A percentile compares a stretch with the other conserved stretches of the same genome.
These are phyloP conservation scores for Amanita pseudoporphyria DNA, from an alignment of 768 basidiomycete genomes.

Conservation along the genomic window DNA sequence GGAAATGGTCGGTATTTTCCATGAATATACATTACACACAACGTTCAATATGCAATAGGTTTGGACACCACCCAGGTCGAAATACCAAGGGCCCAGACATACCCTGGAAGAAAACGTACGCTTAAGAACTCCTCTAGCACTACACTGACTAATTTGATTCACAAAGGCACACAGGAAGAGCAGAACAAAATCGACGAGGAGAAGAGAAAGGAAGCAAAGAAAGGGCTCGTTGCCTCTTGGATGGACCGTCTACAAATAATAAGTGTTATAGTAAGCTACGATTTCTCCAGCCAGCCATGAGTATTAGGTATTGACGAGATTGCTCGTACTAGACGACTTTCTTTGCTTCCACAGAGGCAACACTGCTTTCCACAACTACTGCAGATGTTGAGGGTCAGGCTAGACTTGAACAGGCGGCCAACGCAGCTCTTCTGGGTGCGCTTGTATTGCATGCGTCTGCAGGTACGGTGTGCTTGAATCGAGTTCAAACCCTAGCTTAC, in stretches of 20 bases:
- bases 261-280: conserved; percentile 29
- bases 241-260: conserved; percentile 54
- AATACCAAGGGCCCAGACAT: too few species aligned
- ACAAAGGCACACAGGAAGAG: conserved; percentile 29
- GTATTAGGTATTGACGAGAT: neutral
- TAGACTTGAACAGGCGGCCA: conserved; percentile 24
- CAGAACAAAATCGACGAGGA: conserved; percentile 40
- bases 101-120: neutral
- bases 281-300: neutral
- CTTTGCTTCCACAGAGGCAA: conserved; percentile 50
- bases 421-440: conserved; percentile 40
- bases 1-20: too few species aligned
- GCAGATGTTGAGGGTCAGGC: conserved; percentile 15
- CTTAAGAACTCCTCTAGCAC: neutral
- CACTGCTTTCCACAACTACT: conserved; percentile 36
- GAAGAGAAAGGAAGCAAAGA: conserved; percentile 33
- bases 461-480: conserved; percentile 20
- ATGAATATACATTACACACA: too few species aligned
- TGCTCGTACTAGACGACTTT: conserved; percentile 41
- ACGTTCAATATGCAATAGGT: too few species aligned
- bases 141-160: neutral
- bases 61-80: too few species aligned
- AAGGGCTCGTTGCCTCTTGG: conserved; percentile 49
- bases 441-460: conserved; percentile 45
- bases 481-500: neutral